A percentile compares a stretch with the other conserved stretches of the same genome.
Evolutionary conservation across 495 filamentous ascomycete genomes (phyloP).

Genomic region (Hypoxylon lienhwacheense): DNA sequence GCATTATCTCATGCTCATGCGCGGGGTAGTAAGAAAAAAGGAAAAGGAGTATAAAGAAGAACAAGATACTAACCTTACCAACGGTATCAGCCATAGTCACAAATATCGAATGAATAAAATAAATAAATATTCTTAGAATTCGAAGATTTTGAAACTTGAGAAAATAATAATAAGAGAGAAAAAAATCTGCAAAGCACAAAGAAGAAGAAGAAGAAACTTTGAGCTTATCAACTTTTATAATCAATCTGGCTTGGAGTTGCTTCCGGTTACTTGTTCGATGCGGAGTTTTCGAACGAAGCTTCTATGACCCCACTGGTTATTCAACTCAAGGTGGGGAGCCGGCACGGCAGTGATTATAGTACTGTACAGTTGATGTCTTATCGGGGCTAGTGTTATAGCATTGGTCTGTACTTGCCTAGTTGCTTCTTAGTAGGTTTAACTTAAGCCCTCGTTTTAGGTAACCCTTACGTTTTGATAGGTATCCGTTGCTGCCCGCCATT

Average conservation of each 20-base stretch:
- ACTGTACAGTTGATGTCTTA: no score
- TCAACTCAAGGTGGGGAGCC: conserved; percentile 36
- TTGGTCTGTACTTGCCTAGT: no score
- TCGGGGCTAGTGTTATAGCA: no score
- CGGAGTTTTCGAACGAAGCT: conserved; percentile 27
- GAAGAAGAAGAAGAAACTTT: conserved; percentile 10
- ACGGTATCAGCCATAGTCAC: conserved; percentile 53
- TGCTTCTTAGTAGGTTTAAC: no score
- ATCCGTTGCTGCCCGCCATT: no score
- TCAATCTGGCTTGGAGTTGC: conserved; percentile 6
- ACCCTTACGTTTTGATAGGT: no score
- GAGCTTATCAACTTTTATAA: conserved; percentile 32
- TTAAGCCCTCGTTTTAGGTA: no score
- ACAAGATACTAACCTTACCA: conserved; percentile 47
- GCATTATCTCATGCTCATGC: conserved; percentile 15
- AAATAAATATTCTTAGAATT: conserved; percentile 4
- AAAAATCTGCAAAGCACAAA: conserved; percentile 1
- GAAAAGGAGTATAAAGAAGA: background rate
- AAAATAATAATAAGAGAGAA: no score
- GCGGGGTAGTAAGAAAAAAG: conserved; percentile 28
- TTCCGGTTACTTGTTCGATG: conserved; percentile 27
- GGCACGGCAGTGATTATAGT: conserved; percentile 32
- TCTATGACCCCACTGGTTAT: conserved; percentile 34
- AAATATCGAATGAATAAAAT: conserved; percentile 1
- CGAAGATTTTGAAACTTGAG: no score